Conservation (phyloP, 495 filamentous ascomycete genomes). For the Pseudevernia furfuracea region DNA sequence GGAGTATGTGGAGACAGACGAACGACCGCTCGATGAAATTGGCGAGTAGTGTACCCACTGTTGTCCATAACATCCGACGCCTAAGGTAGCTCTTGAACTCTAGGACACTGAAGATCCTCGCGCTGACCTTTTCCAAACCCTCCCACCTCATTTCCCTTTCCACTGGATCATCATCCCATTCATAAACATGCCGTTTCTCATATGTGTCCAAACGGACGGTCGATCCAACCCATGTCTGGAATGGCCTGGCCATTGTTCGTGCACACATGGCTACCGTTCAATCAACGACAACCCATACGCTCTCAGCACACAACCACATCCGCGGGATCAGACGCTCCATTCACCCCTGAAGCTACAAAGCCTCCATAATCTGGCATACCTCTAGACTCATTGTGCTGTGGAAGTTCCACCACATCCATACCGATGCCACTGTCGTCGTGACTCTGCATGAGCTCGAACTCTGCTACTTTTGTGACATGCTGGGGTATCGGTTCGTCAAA, state of each 20-base stretch:
- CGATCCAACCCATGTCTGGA: background rate
- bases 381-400: slow-evolving; percentile 15
- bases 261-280: background rate
- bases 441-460: slow-evolving; percentile 23
- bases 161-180: slow-evolving; percentile 9
- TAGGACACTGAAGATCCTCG: background rate
- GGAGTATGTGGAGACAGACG: background rate
- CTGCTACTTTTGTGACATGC: background rate
- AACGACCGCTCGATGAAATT: background rate
- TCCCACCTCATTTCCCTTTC: background rate
- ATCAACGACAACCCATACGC: background rate
- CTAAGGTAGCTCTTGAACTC: background rate
- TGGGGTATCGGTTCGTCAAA: slow-evolving; percentile 1
- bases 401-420: slow-evolving; percentile 33
- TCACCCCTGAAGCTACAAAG: slow-evolving; percentile 21
- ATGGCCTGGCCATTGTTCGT: background rate
- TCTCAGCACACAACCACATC: slow-evolving; percentile 29
- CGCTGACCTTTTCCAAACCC: background rate
- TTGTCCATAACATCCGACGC: background rate
- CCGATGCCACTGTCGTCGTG: slow-evolving; percentile 68
- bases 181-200: slow-evolving; percentile 10
- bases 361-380: slow-evolving; percentile 23
- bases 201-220: slow-evolving; percentile 2
- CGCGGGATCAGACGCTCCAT: slow-evolving; percentile 25
- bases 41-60: background rate